Conservation (phyloP, 2,329 filamentous ascomycete genomes). For the Myriosclerotinia curreyana region DNA sequence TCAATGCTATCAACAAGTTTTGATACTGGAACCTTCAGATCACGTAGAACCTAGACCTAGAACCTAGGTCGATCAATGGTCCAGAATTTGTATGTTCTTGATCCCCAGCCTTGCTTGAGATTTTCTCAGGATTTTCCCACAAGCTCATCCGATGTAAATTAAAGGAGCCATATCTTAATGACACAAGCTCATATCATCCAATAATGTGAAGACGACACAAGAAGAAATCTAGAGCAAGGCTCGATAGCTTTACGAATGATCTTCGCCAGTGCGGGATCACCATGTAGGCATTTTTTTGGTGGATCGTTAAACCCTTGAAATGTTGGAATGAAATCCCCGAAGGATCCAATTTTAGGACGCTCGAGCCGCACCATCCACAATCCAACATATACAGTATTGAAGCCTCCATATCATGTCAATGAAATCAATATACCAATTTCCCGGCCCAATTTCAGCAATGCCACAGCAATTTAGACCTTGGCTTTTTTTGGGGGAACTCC, state of each 20-base stretch:
- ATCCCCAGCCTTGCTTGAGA: background rate
- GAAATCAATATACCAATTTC: constrained; percentile 12
- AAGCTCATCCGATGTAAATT: constrained; percentile 3
- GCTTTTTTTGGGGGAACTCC: background rate
- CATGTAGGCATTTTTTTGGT: constrained; percentile 2
- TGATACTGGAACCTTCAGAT: no score
- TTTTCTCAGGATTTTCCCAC: background rate
- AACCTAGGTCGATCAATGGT: background rate
- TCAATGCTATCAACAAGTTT: no score
- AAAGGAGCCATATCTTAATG: background rate
- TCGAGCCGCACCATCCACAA: constrained; percentile 7
- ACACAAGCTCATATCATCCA: background rate
- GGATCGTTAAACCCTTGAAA: constrained; percentile 4
- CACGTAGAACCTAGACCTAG: no score
- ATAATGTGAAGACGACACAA: background rate
- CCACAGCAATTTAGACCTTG: background rate
- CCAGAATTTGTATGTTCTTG: background rate
- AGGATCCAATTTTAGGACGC: constrained; percentile 15
- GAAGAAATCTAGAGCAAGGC: background rate
- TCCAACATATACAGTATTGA: background rate
- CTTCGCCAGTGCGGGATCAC: constrained; percentile 2
- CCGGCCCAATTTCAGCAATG: constrained; percentile 9
- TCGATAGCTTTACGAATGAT: constrained; percentile 7
- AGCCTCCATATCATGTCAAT: background rate
- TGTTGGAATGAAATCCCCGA: constrained; percentile 9